Percentiles rank a stretch among this genome's conserved stretches.
These are phyloP conservation scores for Amaranthus tricolor DNA, from an alignment of 179 eudicot species.

Conservation along the genomic window DNA sequence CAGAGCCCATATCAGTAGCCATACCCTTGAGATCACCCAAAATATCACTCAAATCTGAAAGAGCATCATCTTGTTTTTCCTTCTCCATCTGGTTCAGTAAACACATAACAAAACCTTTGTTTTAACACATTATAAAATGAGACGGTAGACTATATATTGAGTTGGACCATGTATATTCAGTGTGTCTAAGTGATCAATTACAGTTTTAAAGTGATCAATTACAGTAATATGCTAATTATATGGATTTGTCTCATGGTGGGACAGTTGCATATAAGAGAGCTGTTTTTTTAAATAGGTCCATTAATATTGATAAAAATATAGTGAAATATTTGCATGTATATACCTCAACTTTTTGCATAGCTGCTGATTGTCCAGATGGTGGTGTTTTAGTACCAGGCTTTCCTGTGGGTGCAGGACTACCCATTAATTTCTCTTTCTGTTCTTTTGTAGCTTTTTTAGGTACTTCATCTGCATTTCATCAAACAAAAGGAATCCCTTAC, in stretches of 20 bases:
- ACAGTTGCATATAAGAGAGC: no score
- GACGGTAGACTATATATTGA: no score
- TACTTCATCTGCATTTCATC: constrained; percentile 26
- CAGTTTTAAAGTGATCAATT: no score
- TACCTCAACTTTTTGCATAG: constrained; percentile 87
- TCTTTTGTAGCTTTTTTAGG: constrained; percentile 44
- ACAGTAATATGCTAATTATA: no score
- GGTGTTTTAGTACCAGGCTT: constrained; percentile 42
- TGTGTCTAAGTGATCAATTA: no score
- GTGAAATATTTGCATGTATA: background rate
- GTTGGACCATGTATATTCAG: no score
- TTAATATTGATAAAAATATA: background rate
- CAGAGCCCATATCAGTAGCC: constrained; percentile 96
- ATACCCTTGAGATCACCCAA: constrained; percentile 94
- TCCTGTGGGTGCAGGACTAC: constrained; percentile 41
- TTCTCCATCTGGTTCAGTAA: constrained; percentile 58
- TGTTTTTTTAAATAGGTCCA: no score
- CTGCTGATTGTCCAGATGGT: constrained; percentile 58
- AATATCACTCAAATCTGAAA: constrained; percentile 68
- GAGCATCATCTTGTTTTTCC: constrained; percentile 82
- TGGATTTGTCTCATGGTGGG: no score
- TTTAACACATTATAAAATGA: no score
- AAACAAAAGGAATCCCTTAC: constrained; percentile 1
- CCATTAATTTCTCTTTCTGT: constrained; percentile 65
- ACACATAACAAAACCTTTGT: background rate